Percentiles rank a stretch among this genome's conserved stretches.
Conservation (phyloP, 1,284 basidiomycete species). For the Trichosporon faecale region DNA sequence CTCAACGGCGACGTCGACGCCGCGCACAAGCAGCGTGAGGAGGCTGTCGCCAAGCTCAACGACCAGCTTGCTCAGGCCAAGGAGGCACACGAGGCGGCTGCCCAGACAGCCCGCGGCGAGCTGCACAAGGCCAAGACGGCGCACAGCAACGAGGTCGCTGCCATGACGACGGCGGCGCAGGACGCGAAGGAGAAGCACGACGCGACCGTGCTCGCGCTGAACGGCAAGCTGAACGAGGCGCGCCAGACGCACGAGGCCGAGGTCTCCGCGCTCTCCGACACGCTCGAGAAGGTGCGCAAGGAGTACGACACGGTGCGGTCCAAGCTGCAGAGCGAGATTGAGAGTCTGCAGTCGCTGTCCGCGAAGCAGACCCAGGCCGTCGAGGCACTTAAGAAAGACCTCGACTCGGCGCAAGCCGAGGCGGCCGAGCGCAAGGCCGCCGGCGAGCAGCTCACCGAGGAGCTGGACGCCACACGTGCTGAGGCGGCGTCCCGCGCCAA, state of each 20-base stretch:
- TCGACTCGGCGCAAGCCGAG: slow-evolving; percentile 15
- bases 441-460: background rate
- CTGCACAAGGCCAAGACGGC: slow-evolving; percentile 12
- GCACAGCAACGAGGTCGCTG: background rate
- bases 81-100: slow-evolving; percentile 11
- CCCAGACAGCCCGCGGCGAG: slow-evolving; percentile 7
- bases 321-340: slow-evolving; percentile 4
- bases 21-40: slow-evolving; percentile 11
- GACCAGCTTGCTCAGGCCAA: slow-evolving; percentile 13
- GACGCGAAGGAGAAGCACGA: slow-evolving; percentile 15
- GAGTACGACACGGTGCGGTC: slow-evolving; percentile 12
- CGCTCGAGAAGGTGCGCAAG: slow-evolving; percentile 10
- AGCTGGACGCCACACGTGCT: background rate
- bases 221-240: slow-evolving; percentile 6
- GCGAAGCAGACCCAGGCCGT: slow-evolving; percentile 2
- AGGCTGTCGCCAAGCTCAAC: background rate
- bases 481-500: slow-evolving; percentile 3
- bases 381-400: background rate
- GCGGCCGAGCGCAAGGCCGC: slow-evolving; percentile 2
- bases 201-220: background rate
- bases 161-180: slow-evolving; percentile 12
- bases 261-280: background rate
- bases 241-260: slow-evolving; percentile 11
- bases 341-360: background rate
- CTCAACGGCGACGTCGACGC: slow-evolving; percentile 22